Base-by-base conservation (phyloP, 2,329 filamentous ascomycete species). In the Diaporthe ilicicola region DNA sequence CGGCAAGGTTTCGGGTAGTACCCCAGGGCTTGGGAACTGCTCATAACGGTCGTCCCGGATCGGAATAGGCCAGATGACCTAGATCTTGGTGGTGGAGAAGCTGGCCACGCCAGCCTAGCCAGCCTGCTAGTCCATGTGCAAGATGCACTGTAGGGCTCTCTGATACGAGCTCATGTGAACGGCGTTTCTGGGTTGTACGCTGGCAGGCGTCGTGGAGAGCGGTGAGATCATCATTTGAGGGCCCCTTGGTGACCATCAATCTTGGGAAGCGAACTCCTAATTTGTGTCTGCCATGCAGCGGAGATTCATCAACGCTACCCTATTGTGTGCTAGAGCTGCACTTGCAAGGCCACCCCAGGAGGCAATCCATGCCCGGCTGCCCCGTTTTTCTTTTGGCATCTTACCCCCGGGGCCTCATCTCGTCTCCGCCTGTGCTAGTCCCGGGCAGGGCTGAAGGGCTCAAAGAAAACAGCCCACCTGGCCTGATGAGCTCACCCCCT, bases 231-330 rank as follows among this genome's bases (percentile, higher is more conserved):
- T 50, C 65, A 27, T 56, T 37, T 27, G 42, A 34, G 53, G 22
- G 42, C 19, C 53, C 29, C 29, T 68, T 42, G 66, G 44, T 55
- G 42, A 68, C 34, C 1, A 55, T 50, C 44, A 68, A 68, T 68
- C 29, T 68, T 54, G 53, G 46, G 66, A 59, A 59, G 66, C 50
- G 66, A 56, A 68, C 66, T 50, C 42, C 44, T 68, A 67, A 50
- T 29, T 68, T 68, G 53, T 68, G 66, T 29, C 53, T 46, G 53
- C 66, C 66, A 68, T 68, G 54, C 34, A 59, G 53, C 66, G 44
- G 66, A 68, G 53, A 68, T 68, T 68, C 53, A 59, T 67, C n/a
- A 46, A 59, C 55, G 54, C 22, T 56, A 68, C 66, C 29, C 42
- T 42, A 50, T 37, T 29, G n/a, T 51, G 66, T 59, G 66, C 44